Evolutionary conservation across 2,329 filamentous ascomycete genomes (phyloP), one percentile per base, ranked within the genome.

Genomic region (Nigrospora oryzae): DNA sequence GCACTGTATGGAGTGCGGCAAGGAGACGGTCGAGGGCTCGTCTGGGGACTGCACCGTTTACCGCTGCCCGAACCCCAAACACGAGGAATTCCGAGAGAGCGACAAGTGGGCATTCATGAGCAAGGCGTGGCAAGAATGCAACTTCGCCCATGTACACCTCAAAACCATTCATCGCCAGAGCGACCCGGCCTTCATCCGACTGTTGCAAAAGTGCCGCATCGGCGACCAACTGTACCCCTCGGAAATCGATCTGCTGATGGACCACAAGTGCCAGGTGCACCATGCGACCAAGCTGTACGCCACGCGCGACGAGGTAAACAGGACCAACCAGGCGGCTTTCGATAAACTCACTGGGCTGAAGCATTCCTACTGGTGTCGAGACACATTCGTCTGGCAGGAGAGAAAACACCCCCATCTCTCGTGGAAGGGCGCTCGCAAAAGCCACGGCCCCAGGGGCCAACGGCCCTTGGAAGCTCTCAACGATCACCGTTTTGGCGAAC

Each of bases 31-130:
- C 23, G 37, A 48, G 13, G 47, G 51, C n/a, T 35, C 48, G 3
- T 48, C 52, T 36, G 32, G 39, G 12, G 49, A 51, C 37, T 53
- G 53, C 17, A 6, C 13, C 16, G 51, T 49, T 15, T 58, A 68
- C 40, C 55, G 53, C 13, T 69, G 66, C 47, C 40, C 49, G 1
- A 36, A 48, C 6, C 66, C 71, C 41, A 60, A 64, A 8, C 38
- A 41, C 16, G 37, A 46, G 0, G 37, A 46, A 0, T 77, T 66
- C 44, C 46, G 53, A 5, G 70, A 77, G 19, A 59, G 57, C 13
- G 71, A 83, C 11, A 79, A 78, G 51, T 84, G 77, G 74, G 79
- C 79, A 0, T 84, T 84, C 51, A 63, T 66, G 15, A 79, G 75
- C 50, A 46, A 58, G 2, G 70, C 70, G 0, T 84, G 80, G 81